A percentile compares a stretch with the other conserved stretches of the same genome.
phyloP scores from a whole-genome alignment of 768 basidiomycete species.

The Collybiopsis confluens region DNA sequence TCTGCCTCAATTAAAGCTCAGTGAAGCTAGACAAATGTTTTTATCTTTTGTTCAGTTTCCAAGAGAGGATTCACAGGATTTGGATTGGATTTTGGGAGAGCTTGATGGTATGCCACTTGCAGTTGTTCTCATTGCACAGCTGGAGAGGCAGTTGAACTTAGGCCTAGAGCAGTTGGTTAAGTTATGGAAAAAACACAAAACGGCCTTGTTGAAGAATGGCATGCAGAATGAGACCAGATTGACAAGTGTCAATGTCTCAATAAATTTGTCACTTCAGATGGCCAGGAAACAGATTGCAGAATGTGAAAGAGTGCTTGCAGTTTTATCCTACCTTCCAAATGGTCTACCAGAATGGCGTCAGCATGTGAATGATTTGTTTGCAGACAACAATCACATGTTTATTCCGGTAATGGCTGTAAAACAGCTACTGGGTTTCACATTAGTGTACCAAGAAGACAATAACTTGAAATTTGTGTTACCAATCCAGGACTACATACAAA shows the following conservation, averaged over 20 bases:
- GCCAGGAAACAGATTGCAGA: not conserved
- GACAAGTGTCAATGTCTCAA: constrained; percentile 1
- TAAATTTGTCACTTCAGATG: not conserved
- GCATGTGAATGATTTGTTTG: not conserved
- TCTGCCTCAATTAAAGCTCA: not conserved
- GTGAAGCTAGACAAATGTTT: constrained; percentile 1
- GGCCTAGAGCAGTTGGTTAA: not conserved
- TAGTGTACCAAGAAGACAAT: not conserved
- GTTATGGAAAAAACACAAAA: not conserved
- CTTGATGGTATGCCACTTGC: constrained; percentile 9
- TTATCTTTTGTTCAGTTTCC: not conserved
- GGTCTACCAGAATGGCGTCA: not conserved
- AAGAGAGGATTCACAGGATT: not conserved
- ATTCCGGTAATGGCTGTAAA: not conserved
- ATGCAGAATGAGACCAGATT: not conserved
- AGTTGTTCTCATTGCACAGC: constrained; percentile 4
- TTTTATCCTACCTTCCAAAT: not conserved
- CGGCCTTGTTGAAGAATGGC: not conserved
- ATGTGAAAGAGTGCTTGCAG: not conserved
- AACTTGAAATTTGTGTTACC: not conserved
- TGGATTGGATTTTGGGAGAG: not conserved
- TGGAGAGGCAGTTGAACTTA: not conserved
- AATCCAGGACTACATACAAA: not conserved
- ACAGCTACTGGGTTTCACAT: not conserved
- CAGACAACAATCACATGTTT: not conserved